Base-by-base conservation (phyloP, 1,284 basidiomycete species). In the Grifola frondosa region DNA sequence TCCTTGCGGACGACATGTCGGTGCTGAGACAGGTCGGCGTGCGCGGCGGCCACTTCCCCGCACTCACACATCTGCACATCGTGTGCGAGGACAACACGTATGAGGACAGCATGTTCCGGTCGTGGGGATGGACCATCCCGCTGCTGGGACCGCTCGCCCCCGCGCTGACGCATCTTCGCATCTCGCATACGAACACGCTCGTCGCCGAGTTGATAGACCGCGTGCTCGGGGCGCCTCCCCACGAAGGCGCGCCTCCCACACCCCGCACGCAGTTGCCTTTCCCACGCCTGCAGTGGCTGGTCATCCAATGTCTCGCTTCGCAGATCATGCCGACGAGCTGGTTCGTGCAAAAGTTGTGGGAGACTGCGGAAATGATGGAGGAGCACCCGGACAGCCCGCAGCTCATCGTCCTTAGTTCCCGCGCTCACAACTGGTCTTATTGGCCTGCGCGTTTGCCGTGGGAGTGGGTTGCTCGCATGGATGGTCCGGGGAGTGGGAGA, bases 1-100 rank as follows among this genome's bases (percentile, higher is more conserved):
- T 51, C 16, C 36, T 48, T 15, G 42, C 49, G 25, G 41, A 46
- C 43, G 49, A 51, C 34, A n/a, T n/a, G n/a, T n/a, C n/a, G n/a
- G n/a, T n/a, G n/a, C n/a, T n/a, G n/a, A n/a, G n/a, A n/a, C n/a
- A n/a, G n/a, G n/a, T n/a, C n/a, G n/a, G n/a, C n/a, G n/a, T n/a
- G n/a, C n/a, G n/a, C 21, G 30, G 15, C 13, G 34, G 33, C 6
- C 42, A 40, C 38, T 41, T 44, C 26, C 42, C 47, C 8, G 35
- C 35, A 7, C 28, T 40, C 21, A 41, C 42, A 9, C 42, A 30
- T 19, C 35, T 48, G 20, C 47, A 48, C 21, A 5, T 48, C 26
- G 39, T 41, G 11, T 30, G n/a, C 6, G 13, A 24, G n/a, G 15
- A 29, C 20, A 35, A 46, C 40, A 43, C 48, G 6, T 46, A 43